A percentile compares a stretch with the other conserved stretches of the same genome.
Evolutionary conservation across 116 monocot species (phyloP).

Genomic region (Zostera marina): DNA sequence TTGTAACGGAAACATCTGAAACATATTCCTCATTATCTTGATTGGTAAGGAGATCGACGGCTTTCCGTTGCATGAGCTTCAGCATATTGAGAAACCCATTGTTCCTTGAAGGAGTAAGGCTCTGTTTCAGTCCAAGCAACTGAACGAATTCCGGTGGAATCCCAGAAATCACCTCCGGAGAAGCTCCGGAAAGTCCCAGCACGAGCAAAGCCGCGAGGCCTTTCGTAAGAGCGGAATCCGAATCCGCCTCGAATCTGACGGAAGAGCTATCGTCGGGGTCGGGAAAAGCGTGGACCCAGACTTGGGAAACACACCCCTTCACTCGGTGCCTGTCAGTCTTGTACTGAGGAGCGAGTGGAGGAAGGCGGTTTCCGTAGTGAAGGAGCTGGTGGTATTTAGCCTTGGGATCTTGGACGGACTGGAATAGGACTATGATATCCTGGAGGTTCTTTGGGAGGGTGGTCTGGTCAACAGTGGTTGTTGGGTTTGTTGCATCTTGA

Average conservation of each 20-base stretch:
- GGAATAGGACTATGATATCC: slow-evolving; percentile 70
- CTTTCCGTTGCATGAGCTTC: slow-evolving; percentile 72
- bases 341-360: slow-evolving; percentile 42
- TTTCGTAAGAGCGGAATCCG: slow-evolving; percentile 64
- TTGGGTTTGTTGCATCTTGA: slow-evolving; percentile 5
- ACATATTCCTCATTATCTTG: neutral
- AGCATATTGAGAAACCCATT: slow-evolving; percentile 90
- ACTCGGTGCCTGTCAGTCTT: slow-evolving; percentile 62
- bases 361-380: slow-evolving; percentile 50
- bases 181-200: slow-evolving; percentile 42
- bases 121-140: slow-evolving; percentile 61
- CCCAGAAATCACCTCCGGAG: slow-evolving; percentile 18
- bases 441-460: slow-evolving; percentile 51
- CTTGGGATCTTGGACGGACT: slow-evolving; percentile 67
- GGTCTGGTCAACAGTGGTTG: neutral
- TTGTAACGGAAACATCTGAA: slow-evolving; percentile 3
- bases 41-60: slow-evolving; percentile 18
- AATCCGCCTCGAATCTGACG: slow-evolving; percentile 76
- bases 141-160: slow-evolving; percentile 52
- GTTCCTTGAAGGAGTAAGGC: slow-evolving; percentile 69
- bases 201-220: slow-evolving; percentile 75
- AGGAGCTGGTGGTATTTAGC: slow-evolving; percentile 95
- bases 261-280: slow-evolving; percentile 25
- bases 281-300: slow-evolving; percentile 76
- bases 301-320: slow-evolving; percentile 81